Evolutionary conservation across 163 green algal genomes (phyloP), one percentile per base, ranked within the genome.

Genomic region (Scenedesmus sp.): DNA sequence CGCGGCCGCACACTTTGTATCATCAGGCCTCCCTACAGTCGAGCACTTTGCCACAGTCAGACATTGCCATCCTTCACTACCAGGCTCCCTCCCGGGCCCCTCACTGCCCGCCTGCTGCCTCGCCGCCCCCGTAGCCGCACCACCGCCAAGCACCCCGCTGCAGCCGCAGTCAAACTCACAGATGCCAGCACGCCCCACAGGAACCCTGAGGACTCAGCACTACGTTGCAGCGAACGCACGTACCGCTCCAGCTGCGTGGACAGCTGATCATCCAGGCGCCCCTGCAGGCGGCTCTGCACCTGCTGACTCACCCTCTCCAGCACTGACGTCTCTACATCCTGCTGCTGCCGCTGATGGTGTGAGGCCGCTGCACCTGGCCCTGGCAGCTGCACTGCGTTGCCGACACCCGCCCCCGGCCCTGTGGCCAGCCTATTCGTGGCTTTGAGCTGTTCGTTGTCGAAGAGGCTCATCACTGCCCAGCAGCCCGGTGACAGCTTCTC

Each of bases 61-160:
- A 89, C 61, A 53, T 89, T 81, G 20, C 83, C 83, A 81, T 89
- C 83, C n/a, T 89, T 89, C 12, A 89, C 59, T 10, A 89, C 83
- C 37, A 81, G 13, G 12, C 26, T 80, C 1, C 33, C 44, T 12
- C 83, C 83, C 16, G 20, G 18, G 1, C 37, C 83, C 33, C 83
- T 30, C 12, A 53, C 37, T 30, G 10, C 49, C 42, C 43, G 53
- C 35, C 37, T 24, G 20, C 26, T 61, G 26, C 37, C 42, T 13
- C 16, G 1, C 30, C 26, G 12, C 22, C 37, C 59, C n/a, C 61
- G 40, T 40, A 82, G 16, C 73, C 35, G 42, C 59, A 81, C 33
- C 24, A 80, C 35, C 13, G 59, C 83, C 59, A 80, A 79, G n/a
- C 83, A 53, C 9, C 37, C 83, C 6, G 59, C 83, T 2, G 59